A percentile compares a stretch with the other conserved stretches of the same genome.
Evolutionary conservation across 306 rosid species (phyloP).

Genomic region (Citrullus colocynthis): DNA sequence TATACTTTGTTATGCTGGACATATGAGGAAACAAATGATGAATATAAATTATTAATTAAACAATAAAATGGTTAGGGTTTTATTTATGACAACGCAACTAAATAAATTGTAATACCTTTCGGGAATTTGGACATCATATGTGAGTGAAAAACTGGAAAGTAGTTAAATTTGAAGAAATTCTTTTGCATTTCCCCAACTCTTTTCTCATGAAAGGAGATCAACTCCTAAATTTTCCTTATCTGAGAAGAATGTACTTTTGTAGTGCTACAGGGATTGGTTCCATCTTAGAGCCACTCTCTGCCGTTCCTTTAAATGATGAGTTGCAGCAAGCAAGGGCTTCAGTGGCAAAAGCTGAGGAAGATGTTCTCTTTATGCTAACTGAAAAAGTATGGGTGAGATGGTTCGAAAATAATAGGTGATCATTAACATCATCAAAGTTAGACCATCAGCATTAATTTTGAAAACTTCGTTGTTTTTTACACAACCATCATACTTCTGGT

Average conservation of each 20-base stretch:
- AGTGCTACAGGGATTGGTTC: slow-evolving; percentile 67
- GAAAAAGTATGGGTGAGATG: slow-evolving; percentile 44
- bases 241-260: slow-evolving; percentile 31
- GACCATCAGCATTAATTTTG: background rate
- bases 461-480: background rate
- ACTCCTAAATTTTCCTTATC: slow-evolving; percentile 18
- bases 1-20: background rate
- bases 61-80: background rate
- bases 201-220: slow-evolving; percentile 5
- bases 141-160: background rate
- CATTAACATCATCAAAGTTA: background rate
- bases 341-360: slow-evolving; percentile 77
- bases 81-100: background rate
- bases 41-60: background rate
- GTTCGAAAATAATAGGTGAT: background rate
- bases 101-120: background rate
- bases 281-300: slow-evolving; percentile 72
- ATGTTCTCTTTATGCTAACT: slow-evolving; percentile 61
- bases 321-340: slow-evolving; percentile 66
- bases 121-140: background rate
- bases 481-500: background rate
- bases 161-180: background rate
- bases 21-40: background rate
- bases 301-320: slow-evolving; percentile 76
- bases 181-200: background rate